Base-by-base conservation (phyloP, 2,329 filamentous ascomycete genomes). In the Graphilbum sp. region DNA sequence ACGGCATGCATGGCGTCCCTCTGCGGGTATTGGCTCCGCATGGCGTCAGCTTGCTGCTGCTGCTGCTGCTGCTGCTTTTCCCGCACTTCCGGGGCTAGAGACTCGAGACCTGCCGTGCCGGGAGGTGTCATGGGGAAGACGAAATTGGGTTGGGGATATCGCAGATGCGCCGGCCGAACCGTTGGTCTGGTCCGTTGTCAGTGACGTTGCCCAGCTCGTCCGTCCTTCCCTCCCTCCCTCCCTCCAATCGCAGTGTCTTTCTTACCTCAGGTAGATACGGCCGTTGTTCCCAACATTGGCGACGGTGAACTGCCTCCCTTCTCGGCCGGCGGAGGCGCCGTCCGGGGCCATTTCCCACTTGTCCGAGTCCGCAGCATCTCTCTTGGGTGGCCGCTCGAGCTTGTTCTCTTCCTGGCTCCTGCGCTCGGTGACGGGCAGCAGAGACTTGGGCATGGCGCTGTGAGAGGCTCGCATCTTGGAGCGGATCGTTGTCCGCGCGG, bases 241-340 rank as follows among this genome's bases (percentile, higher is more conserved):
- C n/a, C n/a, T n/a, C n/a, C n/a, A n/a, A n/a, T n/a, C n/a, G n/a
- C n/a, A n/a, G n/a, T n/a, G n/a, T n/a, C n/a, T n/a, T n/a, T n/a
- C 40, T 39, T 73, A 87, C 79, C 79, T 81, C 47, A 88, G 55
- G 56, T 85, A 88, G 56, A 88, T 83, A 53, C 77, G 75, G 30
- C 82, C 82, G 57, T 86, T 85, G 53, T 85, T 82, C 19, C 81
- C 81, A 42, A 88, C 81, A 55, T 86, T 87, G 36, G 78, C 75
- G 39, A 88, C 82, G 2, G 79, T 76, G 53, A 88, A 87, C 50
- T 83, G 75, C 39, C 78, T 70, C 35, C 75, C 77, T 52, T 77
- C 73, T 42, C 76, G 67, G 25, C 71, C 68, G 39, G 64, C 70
- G 34, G 74, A 71, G 41, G 65, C 59, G 41, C 69, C 69, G 50